Evolutionary conservation across 2,329 filamentous ascomycete genomes (phyloP).

Genomic region (Pezicula neosporulosa): DNA sequence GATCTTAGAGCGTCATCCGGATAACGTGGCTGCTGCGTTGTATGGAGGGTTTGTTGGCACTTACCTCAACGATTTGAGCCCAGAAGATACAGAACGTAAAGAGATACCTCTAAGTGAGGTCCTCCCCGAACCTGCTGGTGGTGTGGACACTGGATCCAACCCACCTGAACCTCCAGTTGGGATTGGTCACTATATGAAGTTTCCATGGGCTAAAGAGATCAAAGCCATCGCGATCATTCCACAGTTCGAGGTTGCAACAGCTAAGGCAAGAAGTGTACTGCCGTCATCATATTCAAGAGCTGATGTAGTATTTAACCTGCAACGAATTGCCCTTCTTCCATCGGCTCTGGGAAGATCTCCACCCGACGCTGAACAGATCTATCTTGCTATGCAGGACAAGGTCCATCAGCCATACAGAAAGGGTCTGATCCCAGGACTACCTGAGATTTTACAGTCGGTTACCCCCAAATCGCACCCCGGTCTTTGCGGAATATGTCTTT

Average conservation of each 20-base stretch:
- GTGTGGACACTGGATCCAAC: constrained; percentile 80
- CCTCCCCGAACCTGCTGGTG: constrained; percentile 83
- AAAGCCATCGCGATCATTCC: constrained; percentile 97
- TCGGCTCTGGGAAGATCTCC: constrained; percentile 86
- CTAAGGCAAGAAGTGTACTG: constrained; percentile 81
- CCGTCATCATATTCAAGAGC: constrained; percentile 74
- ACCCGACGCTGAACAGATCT: constrained; percentile 89
- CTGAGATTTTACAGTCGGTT: constrained; percentile 87
- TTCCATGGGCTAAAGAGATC: constrained; percentile 90
- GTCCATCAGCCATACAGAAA: constrained; percentile 96
- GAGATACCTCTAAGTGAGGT: constrained; percentile 96
- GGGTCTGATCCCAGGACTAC: constrained; percentile 84
- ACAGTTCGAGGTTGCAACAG: constrained; percentile 92
- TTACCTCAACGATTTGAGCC: constrained; percentile 87
- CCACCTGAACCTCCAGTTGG: constrained; percentile 87
- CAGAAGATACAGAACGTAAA: constrained; percentile 82
- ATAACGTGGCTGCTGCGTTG: constrained; percentile 91
- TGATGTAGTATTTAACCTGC: constrained; percentile 90
- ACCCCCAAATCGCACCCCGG: constrained; percentile 84
- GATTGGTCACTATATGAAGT: constrained; percentile 96
- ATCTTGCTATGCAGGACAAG: constrained; percentile 97
- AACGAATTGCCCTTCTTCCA: constrained; percentile 86
- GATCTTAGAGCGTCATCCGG: constrained; percentile 71
- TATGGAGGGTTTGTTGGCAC: constrained; percentile 97
- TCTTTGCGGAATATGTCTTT: constrained; percentile 89